Evolutionary conservation across 2,329 filamentous ascomycete genomes (phyloP), one percentile per base, ranked within the genome.

Genomic region (Boeremia exigua): DNA sequence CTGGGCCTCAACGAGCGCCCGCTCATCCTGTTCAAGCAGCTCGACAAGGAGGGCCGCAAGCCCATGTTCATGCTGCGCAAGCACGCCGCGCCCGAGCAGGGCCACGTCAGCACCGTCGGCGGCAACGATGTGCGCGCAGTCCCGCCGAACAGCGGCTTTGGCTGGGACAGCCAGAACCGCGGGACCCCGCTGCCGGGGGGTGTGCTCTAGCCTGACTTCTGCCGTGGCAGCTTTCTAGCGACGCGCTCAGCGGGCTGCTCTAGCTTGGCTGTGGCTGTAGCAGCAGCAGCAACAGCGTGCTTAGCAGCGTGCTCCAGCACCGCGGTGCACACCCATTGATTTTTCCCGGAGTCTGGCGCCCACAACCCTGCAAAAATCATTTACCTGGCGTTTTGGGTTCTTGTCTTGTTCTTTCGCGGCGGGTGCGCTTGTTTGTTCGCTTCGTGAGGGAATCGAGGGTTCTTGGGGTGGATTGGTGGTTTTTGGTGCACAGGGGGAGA

Each of bases 61-160:
- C 95, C 95, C 19, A 98, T 98, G 95, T 99, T 99, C 72, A 99
- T 99, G 95, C 80, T 99, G 53, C 82, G 95, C 49, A 84, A 84
- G 63, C 82, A 88, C 63, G 83, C 85, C n/a, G 82, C 84, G 49
- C 77, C 80, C 4, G 70, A 76, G 30, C 80, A 82, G 60, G 79
- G 79, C 15, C 78, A 79, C 58, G 71, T 73, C 6, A 75, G 74
- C 46, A 77, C 75, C 5, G 73, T 77, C 11, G 72, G 70, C 23
- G 72, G 72, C 23, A 75, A 74, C 36, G 71, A 72, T 33, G 62
- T 70, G 19, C 60, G 66, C 12, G 61, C 64, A 32, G 66, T 68
- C 4, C 57, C 64, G 47, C 42, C 66, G 28, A 40, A 62, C 54
- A 48, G 63, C 44, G 29, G 66, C 51, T 68, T 68, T 19, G 66